Conservation (phyloP, 352 stramenopile species). For the Globisporangium acanthophoron region DNA sequence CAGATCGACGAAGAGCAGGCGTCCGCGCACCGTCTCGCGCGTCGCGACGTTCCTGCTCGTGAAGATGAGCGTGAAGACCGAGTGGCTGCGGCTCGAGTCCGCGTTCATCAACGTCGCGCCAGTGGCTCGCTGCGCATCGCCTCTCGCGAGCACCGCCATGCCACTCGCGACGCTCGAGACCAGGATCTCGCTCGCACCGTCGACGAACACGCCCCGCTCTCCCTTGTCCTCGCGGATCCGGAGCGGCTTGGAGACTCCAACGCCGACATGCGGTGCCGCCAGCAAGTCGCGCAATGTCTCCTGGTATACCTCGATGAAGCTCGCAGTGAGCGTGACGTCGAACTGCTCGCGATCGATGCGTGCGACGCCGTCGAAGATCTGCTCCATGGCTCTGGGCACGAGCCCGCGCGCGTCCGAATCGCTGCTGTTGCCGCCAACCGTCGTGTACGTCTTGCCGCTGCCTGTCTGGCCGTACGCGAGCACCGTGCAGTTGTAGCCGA, state of each 20-base stretch:
- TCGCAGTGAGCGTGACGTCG: constrained; percentile 34
- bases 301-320: constrained; percentile 71
- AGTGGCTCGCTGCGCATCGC: constrained; percentile 29
- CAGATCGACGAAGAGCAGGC: constrained; percentile 62
- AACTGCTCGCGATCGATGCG: constrained; percentile 14
- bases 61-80: constrained; percentile 54
- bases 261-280: constrained; percentile 18
- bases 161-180: constrained; percentile 22
- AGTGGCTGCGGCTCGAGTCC: constrained; percentile 65
- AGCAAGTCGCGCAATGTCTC: constrained; percentile 61
- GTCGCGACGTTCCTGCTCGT: constrained; percentile 19
- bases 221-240: constrained; percentile 41
- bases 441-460: constrained; percentile 67
- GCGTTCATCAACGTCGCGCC: constrained; percentile 51
- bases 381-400: constrained; percentile 32
- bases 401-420: constrained; percentile 22
- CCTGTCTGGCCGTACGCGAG: constrained; percentile 68
- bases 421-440: constrained; percentile 18
- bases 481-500: constrained; percentile 68
- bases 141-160: constrained; percentile 30
- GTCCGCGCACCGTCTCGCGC: constrained; percentile 7
- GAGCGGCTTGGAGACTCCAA: background rate
- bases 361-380: constrained; percentile 22
- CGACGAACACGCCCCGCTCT: constrained; percentile 29
- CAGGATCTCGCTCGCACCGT: constrained; percentile 41